Percentiles rank a stretch among this genome's conserved stretches.
phyloP scores from a whole-genome alignment of 2,329 filamentous ascomycete genomes.

The Gaeumannomyces sp. region DNA sequence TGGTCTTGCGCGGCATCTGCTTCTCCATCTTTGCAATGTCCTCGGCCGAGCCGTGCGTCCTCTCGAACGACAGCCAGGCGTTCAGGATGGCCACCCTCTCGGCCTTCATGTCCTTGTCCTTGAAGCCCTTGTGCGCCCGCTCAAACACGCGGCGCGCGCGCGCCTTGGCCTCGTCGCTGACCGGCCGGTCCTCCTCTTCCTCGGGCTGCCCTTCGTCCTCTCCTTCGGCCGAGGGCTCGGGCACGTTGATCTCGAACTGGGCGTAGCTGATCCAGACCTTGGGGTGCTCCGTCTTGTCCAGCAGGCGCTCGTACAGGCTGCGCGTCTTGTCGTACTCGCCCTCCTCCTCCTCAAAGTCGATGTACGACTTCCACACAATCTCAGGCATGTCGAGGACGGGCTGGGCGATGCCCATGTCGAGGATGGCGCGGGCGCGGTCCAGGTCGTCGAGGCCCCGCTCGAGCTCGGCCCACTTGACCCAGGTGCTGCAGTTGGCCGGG shows the following conservation, averaged over 20 bases:
- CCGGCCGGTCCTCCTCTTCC: slow-evolving; percentile 57
- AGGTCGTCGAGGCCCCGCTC: slow-evolving; percentile 87
- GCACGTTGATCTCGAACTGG: slow-evolving; percentile 95
- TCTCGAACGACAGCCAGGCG: slow-evolving; percentile 89
- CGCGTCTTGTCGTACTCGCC: slow-evolving; percentile 82
- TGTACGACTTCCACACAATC: slow-evolving; percentile 94
- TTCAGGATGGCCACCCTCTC: slow-evolving; percentile 89
- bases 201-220: slow-evolving; percentile 43
- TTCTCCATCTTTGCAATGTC: slow-evolving; percentile 80
- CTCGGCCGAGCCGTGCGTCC: slow-evolving; percentile 67
- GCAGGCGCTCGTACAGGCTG: slow-evolving; percentile 77
- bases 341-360: slow-evolving; percentile 97
- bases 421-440: slow-evolving; percentile 83
- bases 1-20: slow-evolving; percentile 89
- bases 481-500: slow-evolving; percentile 81
- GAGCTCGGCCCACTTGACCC: slow-evolving; percentile 93
- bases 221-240: slow-evolving; percentile 54
- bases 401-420: slow-evolving; percentile 81
- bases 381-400: slow-evolving; percentile 92
- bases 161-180: slow-evolving; percentile 77
- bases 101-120: slow-evolving; percentile 84
- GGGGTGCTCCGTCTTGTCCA: slow-evolving; percentile 95
- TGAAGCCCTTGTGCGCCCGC: slow-evolving; percentile 79
- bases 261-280: slow-evolving; percentile 99
- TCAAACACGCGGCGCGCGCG: slow-evolving; percentile 80